phyloP scores from a whole-genome alignment of 441 rosid species.

The Capsella rubella region DNA sequence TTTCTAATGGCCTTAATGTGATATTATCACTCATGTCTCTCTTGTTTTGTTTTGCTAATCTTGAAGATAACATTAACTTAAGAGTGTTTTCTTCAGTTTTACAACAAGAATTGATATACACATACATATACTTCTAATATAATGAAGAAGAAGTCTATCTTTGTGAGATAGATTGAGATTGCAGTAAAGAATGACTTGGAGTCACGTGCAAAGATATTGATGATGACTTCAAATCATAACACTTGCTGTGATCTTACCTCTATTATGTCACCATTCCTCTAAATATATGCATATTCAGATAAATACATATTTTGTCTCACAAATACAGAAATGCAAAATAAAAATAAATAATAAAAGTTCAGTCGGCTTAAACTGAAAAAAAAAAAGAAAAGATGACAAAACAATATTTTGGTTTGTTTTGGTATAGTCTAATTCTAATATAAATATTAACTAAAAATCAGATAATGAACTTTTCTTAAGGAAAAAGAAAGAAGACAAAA shows the following conservation, averaged over 20 bases:
- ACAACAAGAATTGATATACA: neutral
- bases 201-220: conserved; percentile 40
- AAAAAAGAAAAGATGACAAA: too few species aligned
- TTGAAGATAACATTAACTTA: conserved; percentile 8
- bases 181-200: conserved; percentile 11
- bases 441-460: too few species aligned
- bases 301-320: neutral
- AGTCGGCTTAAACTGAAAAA: neutral
- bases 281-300: neutral
- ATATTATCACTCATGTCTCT: conserved; percentile 25
- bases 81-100: neutral
- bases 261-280: neutral
- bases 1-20: conserved; percentile 33
- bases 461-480: too few species aligned
- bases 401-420: too few species aligned
- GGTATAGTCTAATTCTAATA: too few species aligned
- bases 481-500: conserved; percentile 24
- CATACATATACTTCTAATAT: neutral
- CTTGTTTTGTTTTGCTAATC: conserved; percentile 2
- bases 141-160: neutral
- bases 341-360: neutral
- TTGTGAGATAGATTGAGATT: conserved; percentile 24
- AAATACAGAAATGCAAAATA: conserved; percentile 3
- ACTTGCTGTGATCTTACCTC: conserved; percentile 19
- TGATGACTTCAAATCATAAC: conserved; percentile 34